Base-by-base conservation (phyloP, 148 eudicot genomes). In the Amaranthus hypochondriacus region DNA sequence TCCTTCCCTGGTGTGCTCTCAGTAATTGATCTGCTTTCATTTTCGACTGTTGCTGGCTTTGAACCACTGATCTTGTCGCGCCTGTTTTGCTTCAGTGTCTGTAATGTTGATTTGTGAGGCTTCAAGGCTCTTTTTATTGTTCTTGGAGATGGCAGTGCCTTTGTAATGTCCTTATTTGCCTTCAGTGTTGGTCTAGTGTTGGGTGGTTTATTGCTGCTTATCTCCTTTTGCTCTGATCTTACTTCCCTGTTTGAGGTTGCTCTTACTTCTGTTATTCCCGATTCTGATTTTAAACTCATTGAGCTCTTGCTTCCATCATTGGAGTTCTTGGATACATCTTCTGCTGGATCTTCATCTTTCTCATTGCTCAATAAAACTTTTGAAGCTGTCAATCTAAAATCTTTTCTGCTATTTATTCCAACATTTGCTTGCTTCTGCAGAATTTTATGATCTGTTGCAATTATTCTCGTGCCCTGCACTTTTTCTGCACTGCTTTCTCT, bases 141-240 rank as follows among this genome's bases (percentile, higher is more conserved):
- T 57, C 61, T 77, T 43, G 67, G 63, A 43, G 71, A 71, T 62
- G 64, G 79, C 21, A 68, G 66, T 77, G 75, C 71, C 78, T 65
- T 85, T 11, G 70, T 79, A 59, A 82, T 55, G n/a, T 77, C 86
- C 76, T 77, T 88, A 50, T 88, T 83, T 68, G 72, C 78, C 77
- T 71, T 86, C 18, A 7, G 61, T 56, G 78, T 75, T 55, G 55
- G 62, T 56, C 81, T 79, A n/a, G 72, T 75, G 76, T 75, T 77
- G 28, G 43, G 71, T 13, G 76, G 74, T 55, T 80, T 78, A 28
- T 18, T 46, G 6, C 61, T 65, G 73, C 72, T 46, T 63, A 18
- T 77, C 76, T 63, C 80, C 50, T 78, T 83, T 70, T 50, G 64
- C 50, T 75, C 77, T 68, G 81, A 58, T 76, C 82, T 83, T 49